These are phyloP conservation scores for Ganoderma multipileum DNA, from an alignment of 1,284 basidiomycete genomes.

Conservation along the genomic window DNA sequence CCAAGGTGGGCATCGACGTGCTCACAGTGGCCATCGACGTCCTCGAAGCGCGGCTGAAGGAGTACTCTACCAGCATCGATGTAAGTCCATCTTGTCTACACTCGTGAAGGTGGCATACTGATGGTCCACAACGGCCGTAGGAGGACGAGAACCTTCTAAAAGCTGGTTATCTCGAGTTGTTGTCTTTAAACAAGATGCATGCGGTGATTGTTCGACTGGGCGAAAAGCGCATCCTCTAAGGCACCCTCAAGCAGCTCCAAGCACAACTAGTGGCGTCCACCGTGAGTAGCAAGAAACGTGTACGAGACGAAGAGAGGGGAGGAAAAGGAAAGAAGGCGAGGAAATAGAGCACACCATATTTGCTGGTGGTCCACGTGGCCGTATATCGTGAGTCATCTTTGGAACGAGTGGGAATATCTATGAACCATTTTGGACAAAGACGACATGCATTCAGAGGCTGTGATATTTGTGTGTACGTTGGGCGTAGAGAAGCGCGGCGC, in stretches of 20 bases:
- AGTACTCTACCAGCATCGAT: conserved; percentile 66
- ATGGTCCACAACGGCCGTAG: conserved; percentile 35
- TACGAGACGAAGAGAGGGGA: conserved; percentile 20
- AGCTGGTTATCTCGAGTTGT: conserved; percentile 30
- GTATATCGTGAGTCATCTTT: not conserved
- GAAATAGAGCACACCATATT: conserved; percentile 4
- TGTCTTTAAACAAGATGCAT: conserved; percentile 58
- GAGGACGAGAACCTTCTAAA: conserved; percentile 60
- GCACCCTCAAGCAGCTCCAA: conserved; percentile 31
- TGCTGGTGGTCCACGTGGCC: not conserved
- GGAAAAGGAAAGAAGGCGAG: conserved; percentile 30
- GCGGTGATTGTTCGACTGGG: conserved; percentile 81
- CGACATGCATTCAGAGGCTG: not conserved
- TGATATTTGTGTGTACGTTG: not conserved
- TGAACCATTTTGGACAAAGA: not conserved
- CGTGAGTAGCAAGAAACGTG: conserved; percentile 27
- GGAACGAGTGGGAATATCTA: not conserved
- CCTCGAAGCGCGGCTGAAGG: conserved; percentile 55
- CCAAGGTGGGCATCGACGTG: conserved; percentile 62
- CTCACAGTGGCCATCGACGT: conserved; percentile 54
- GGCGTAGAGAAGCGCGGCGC: not conserved
- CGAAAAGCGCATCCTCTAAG: conserved; percentile 76
- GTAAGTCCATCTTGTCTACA: conserved; percentile 44
- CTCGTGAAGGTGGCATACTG: not conserved
- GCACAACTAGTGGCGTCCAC: conserved; percentile 6